Evolutionary conservation across 345 rosid species (phyloP).

Genomic region (Bruguiera sexangula): DNA sequence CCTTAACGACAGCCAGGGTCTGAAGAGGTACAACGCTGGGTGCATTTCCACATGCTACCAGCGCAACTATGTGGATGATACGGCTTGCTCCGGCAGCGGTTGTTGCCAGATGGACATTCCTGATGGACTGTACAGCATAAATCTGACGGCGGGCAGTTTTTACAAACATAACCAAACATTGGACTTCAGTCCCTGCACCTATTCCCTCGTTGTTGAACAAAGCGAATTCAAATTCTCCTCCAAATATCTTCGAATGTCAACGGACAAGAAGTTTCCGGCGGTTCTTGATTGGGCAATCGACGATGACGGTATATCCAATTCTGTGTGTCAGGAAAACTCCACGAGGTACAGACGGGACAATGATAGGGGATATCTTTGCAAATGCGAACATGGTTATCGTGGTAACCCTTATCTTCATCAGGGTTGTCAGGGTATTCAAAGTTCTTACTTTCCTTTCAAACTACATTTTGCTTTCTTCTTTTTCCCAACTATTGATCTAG

Average conservation of each 20-base stretch:
- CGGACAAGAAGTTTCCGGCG: neutral
- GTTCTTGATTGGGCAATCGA: slow-evolving; percentile 29
- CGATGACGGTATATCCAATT: slow-evolving; percentile 6
- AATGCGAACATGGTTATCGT: slow-evolving; percentile 19
- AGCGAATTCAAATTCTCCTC: slow-evolving; percentile 22
- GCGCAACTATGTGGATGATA: slow-evolving; percentile 5
- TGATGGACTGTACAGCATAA: neutral
- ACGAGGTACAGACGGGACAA: neutral
- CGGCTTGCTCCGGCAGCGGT: slow-evolving; percentile 35
- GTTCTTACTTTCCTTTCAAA: neutral
- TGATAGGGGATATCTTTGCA: slow-evolving; percentile 26
- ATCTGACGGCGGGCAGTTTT: neutral
- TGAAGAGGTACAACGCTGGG: neutral
- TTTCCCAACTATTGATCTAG: neutral
- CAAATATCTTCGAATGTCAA: neutral
- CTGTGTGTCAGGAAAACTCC: neutral
- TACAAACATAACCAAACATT: neutral
- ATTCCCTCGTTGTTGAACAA: slow-evolving; percentile 21
- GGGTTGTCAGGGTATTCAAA: neutral
- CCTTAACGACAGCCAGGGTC: too few relatives aligned
- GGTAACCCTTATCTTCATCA: slow-evolving; percentile 31
- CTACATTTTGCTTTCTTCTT: neutral
- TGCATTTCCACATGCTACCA: slow-evolving; percentile 20
- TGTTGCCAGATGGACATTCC: slow-evolving; percentile 37
- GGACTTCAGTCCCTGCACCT: slow-evolving; percentile 32